Percentiles rank a stretch among this genome's conserved stretches.
Conservation (phyloP, 345 rosid genomes). For the Linum lewisii region DNA sequence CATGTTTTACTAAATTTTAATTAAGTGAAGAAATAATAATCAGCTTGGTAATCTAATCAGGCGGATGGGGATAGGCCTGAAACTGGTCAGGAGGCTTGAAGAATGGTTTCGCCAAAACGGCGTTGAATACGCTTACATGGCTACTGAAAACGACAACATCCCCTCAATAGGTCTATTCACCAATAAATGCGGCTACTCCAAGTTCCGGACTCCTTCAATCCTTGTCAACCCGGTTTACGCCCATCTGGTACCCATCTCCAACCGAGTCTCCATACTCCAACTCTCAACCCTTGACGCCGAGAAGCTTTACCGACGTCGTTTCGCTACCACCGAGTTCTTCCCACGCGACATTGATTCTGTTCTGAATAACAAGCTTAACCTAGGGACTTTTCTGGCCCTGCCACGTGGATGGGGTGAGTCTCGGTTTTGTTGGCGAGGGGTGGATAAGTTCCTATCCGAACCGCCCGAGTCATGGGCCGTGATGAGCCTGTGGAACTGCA, state of each 20-base stretch:
- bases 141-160: constrained; percentile 81
- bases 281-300: constrained; percentile 58
- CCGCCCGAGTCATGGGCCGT: constrained; percentile 90
- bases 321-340: constrained; percentile 89
- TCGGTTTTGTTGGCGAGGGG: constrained; percentile 43
- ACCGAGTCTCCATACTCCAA: constrained; percentile 34
- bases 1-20: background rate
- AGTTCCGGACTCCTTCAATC: constrained; percentile 79
- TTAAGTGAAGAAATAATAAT: background rate
- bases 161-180: constrained; percentile 87
- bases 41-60: constrained; percentile 21
- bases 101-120: constrained; percentile 76
- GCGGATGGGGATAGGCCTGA: constrained; percentile 87
- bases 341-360: constrained; percentile 87
- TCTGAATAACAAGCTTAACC: constrained; percentile 52
- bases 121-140: constrained; percentile 84
- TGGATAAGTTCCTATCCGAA: constrained; percentile 44
- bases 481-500: constrained; percentile 77
- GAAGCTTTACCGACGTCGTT: constrained; percentile 54
- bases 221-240: constrained; percentile 90
- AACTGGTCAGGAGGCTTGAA: constrained; percentile 54
- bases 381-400: constrained; percentile 79
- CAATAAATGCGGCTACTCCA: constrained; percentile 77
- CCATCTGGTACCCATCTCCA: constrained; percentile 48
- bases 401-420: constrained; percentile 34